These are phyloP conservation scores for Penicillium nucicola DNA, from an alignment of 495 filamentous ascomycete genomes.

Conservation along the genomic window DNA sequence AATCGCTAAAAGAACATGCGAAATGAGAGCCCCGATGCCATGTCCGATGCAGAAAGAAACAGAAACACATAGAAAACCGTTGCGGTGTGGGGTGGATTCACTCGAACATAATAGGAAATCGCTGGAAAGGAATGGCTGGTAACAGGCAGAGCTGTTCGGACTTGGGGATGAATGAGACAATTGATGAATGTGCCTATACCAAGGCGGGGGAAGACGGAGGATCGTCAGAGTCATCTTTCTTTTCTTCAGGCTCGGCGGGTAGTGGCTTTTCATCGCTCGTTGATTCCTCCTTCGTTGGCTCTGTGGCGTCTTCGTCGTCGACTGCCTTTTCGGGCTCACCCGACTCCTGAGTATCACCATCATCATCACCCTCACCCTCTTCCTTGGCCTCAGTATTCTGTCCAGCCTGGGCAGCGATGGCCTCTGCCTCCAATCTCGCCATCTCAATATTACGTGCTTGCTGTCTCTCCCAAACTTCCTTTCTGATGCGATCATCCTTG, in stretches of 20 bases:
- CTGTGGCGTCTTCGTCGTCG: conserved; percentile 2
- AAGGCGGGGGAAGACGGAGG: background rate
- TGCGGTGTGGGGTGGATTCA: too few species aligned
- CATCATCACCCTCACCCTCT: conserved; percentile 1
- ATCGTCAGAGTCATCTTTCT: background rate
- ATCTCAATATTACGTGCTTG: conserved; percentile 47
- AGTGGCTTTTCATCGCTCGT: conserved; percentile 4
- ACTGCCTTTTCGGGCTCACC: background rate
- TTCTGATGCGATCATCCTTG: conserved; percentile 83
- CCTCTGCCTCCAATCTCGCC: conserved; percentile 29
- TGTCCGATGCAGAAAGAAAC: conserved; percentile 5
- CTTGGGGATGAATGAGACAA: background rate
- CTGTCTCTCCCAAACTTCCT: conserved; percentile 78
- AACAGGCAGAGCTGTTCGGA: background rate
- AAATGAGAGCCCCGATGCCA: conserved; percentile 1
- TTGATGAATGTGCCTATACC: background rate
- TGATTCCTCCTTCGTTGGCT: conserved; percentile 3
- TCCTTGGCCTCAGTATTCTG: background rate
- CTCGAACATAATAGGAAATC: background rate
- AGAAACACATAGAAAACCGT: background rate
- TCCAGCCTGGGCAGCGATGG: conserved; percentile 16
- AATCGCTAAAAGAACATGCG: conserved; percentile 13
- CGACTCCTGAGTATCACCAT: conserved; percentile 1
- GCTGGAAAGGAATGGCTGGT: background rate
- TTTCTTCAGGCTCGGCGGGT: background rate